A percentile compares a stretch with the other conserved stretches of the same genome.
Evolutionary conservation across 2,329 filamentous ascomycete species (phyloP).

Genomic region (Lasiodiplodia hormozganensis): DNA sequence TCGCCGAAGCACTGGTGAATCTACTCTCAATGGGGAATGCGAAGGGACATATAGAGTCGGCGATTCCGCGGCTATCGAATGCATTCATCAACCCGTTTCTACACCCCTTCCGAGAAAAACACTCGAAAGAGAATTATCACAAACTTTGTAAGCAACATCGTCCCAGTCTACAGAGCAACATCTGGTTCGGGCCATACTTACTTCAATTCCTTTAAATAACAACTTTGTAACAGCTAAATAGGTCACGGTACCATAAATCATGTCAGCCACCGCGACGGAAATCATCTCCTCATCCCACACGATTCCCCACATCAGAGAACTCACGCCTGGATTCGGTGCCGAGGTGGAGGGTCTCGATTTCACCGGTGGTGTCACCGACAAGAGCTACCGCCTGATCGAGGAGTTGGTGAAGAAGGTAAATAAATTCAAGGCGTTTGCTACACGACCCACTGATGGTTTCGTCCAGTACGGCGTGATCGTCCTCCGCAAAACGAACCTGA

Average conservation of each 20-base stretch:
- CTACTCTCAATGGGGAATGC: too few relatives aligned
- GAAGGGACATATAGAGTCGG: too few relatives aligned
- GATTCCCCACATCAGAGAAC: not conserved
- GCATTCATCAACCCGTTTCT: too few relatives aligned
- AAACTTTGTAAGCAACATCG: too few relatives aligned
- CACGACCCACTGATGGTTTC: not conserved
- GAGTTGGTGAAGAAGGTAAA: not conserved
- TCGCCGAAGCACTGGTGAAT: too few relatives aligned
- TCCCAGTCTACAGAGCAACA: too few relatives aligned
- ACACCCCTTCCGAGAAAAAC: too few relatives aligned
- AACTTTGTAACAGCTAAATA: too few relatives aligned
- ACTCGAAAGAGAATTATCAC: too few relatives aligned
- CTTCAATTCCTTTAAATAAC: too few relatives aligned
- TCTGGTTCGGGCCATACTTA: too few relatives aligned
- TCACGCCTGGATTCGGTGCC: not conserved
- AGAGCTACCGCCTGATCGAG: not conserved
- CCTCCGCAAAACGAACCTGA: conserved; percentile 58
- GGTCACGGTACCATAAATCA: not conserved
- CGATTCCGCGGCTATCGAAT: too few relatives aligned
- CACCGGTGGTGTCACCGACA: not conserved
- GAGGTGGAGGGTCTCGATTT: not conserved
- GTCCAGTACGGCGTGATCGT: conserved; percentile 60
- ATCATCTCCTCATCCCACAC: not conserved
- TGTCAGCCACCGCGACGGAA: not conserved
- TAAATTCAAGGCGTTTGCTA: not conserved